Evolutionary conservation across 371 early-diverging fungal genomes (phyloP).

Genomic region (Globomyces sp.): DNA sequence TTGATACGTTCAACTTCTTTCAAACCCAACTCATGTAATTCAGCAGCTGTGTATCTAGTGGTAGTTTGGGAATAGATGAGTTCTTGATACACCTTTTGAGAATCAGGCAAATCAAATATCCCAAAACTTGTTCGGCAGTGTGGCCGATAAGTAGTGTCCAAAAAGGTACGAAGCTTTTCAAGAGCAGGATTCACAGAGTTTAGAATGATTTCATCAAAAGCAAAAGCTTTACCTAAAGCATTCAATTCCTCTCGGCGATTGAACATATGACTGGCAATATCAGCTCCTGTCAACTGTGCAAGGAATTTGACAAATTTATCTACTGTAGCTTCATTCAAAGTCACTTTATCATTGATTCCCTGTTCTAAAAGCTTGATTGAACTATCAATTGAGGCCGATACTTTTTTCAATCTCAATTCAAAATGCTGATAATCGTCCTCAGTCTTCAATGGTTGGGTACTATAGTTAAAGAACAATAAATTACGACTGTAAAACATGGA

Average conservation of each 20-base stretch:
- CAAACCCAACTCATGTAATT: slow-evolving; percentile 40
- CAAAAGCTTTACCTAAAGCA: background rate
- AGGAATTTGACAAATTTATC: slow-evolving; percentile 10
- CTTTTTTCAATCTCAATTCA: slow-evolving; percentile 23
- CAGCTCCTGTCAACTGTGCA: slow-evolving; percentile 18
- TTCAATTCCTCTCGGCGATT: slow-evolving; percentile 21
- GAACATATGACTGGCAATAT: slow-evolving; percentile 20
- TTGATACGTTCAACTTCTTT: slow-evolving; percentile 34
- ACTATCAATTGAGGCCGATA: slow-evolving; percentile 22
- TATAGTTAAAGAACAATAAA: too few species aligned
- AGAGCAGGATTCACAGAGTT: slow-evolving; percentile 25
- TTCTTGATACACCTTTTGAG: slow-evolving; percentile 29
- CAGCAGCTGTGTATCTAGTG: slow-evolving; percentile 29
- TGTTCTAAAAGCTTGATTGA: slow-evolving; percentile 24
- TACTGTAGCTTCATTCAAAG: slow-evolving; percentile 21
- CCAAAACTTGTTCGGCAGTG: slow-evolving; percentile 33
- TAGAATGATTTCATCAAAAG: slow-evolving; percentile 21
- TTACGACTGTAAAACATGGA: too few species aligned
- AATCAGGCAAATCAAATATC: slow-evolving; percentile 35
- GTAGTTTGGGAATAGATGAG: slow-evolving; percentile 31
- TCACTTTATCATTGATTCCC: slow-evolving; percentile 30
- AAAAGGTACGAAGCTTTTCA: slow-evolving; percentile 29
- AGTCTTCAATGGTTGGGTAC: slow-evolving; percentile 24
- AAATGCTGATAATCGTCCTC: slow-evolving; percentile 33
- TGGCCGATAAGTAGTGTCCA: slow-evolving; percentile 39